These are phyloP conservation scores for Cercospora sp. DNA, from an alignment of 2,329 filamentous ascomycete species.

Conservation along the genomic window DNA sequence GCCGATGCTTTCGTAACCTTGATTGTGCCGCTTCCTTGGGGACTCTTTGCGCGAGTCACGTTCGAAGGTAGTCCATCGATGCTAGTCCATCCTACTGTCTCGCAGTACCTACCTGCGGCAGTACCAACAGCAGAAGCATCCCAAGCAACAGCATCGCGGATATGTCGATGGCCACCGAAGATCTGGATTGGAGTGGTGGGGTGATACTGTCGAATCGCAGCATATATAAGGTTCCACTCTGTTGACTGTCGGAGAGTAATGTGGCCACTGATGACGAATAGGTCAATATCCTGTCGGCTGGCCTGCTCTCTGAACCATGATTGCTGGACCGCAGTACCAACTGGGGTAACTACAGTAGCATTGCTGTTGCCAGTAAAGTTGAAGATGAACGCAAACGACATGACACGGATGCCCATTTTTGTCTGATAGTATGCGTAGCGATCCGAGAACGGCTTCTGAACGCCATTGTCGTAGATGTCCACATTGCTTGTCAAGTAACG, in stretches of 20 bases:
- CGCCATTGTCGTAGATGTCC: constrained; percentile 41
- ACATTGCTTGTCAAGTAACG: constrained; percentile 57
- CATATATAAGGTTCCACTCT: constrained; percentile 53
- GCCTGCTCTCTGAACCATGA: constrained; percentile 62
- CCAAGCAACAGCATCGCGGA: constrained; percentile 65
- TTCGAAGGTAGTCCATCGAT: constrained; percentile 58
- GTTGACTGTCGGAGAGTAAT: constrained; percentile 54
- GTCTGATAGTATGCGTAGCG: constrained; percentile 53
- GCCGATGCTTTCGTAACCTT: constrained; percentile 36
- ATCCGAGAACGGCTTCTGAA: constrained; percentile 42
- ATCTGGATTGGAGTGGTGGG: constrained; percentile 63
- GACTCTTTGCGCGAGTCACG: constrained; percentile 44
- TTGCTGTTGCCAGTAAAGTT: constrained; percentile 60
- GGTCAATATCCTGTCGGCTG: constrained; percentile 58
- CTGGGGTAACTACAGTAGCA: constrained; percentile 60
- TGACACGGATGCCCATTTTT: constrained; percentile 50
- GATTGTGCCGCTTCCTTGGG: constrained; percentile 40
- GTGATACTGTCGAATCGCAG: constrained; percentile 59
- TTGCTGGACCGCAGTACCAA: constrained; percentile 54
- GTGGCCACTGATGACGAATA: constrained; percentile 65
- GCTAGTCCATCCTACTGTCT: constrained; percentile 67
- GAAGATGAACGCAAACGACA: constrained; percentile 55
- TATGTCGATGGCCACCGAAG: constrained; percentile 52
- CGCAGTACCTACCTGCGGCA: constrained; percentile 65
- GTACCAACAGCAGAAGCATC: constrained; percentile 62